Percentiles rank a stretch among this genome's conserved stretches.
Evolutionary conservation across 1,284 basidiomycete species (phyloP).

Genomic region (Trichosporon asahii): DNA sequence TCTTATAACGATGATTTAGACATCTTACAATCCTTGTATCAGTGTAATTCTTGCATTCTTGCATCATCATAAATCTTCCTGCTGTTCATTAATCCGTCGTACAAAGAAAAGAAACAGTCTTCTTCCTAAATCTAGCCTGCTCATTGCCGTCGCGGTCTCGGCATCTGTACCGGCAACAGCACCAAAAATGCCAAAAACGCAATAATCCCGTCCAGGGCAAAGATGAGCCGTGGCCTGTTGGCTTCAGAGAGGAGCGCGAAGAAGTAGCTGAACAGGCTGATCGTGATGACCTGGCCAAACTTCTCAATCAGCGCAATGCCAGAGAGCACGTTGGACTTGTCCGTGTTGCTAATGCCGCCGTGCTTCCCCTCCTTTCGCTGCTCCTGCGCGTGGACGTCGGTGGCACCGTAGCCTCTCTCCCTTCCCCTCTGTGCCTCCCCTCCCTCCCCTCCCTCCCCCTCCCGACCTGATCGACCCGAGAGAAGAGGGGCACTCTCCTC

Average conservation of each 20-base stretch:
- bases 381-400: not conserved
- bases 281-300: constrained; percentile 38
- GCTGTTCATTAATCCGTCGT: not conserved
- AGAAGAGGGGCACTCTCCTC: not conserved
- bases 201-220: constrained; percentile 40
- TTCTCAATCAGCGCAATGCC: constrained; percentile 50
- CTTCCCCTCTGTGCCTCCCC: not conserved
- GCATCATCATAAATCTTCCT: not conserved
- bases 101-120: not conserved
- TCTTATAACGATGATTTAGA: not conserved
- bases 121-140: too few species aligned
- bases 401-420: not conserved
- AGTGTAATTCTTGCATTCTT: not conserved
- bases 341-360: not conserved
- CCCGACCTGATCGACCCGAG: too few species aligned
- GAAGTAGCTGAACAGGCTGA: constrained; percentile 38
- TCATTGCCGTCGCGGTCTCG: not conserved
- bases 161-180: constrained; percentile 41
- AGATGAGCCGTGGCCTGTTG: constrained; percentile 36
- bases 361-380: not conserved
- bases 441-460: too few species aligned
- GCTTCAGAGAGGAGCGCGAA: constrained; percentile 38
- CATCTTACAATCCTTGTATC: not conserved
- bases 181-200: constrained; percentile 39
- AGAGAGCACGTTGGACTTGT: constrained; percentile 35